Base-by-base conservation (phyloP, 2,329 filamentous ascomycete species). In the Neobulgaria alba region DNA sequence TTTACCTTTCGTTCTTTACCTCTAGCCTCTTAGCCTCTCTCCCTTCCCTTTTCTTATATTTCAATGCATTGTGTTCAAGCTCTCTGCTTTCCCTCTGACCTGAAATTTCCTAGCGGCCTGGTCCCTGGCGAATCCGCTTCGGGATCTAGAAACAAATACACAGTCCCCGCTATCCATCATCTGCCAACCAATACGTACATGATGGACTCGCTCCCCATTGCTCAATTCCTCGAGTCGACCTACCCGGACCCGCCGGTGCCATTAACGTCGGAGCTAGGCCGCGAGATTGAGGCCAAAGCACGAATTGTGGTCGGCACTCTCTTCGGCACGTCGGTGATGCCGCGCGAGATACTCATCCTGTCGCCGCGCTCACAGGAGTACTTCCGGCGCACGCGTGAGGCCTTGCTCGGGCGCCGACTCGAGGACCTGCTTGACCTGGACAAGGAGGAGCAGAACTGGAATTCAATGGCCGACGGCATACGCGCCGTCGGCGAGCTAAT, bases 151-250 rank as follows among this genome's bases (percentile, higher is more conserved):
- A 40, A 20, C 29, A 59, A 56, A 45, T 66, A 66, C 53, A 67
- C 63, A 0, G 63, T 67, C 29, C 65, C 65, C 0, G 53, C 60
- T 8, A 66, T 67, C 47, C 58, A 63, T 1, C 64, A 67, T 43
- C 33, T 65, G 9, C 57, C 63, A 15, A 65, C 47, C 36, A 55
- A 61, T 49, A 63, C 48, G 16, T 59, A 60, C 49, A 52, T 67
- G 8, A 66, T 66, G 62, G 64, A 64, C 46, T 67, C 65, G 3
- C 36, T 36, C 9, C 47, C 52, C 23, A 67, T 68, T 51, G 52
- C 63, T 2, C 47, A 59, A 29, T 67, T 68, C 45, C 55, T 67
- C 33, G 63, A 66, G 39, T 52, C 58, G 4, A 63, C 55, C 4
- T 67, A 68, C 45, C 62, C 63, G 8, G 41, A 56, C 5, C 61